These are phyloP conservation scores for Ogataea methanolica DNA, from an alignment of 805 yeast genomes.

Conservation along the genomic window DNA sequence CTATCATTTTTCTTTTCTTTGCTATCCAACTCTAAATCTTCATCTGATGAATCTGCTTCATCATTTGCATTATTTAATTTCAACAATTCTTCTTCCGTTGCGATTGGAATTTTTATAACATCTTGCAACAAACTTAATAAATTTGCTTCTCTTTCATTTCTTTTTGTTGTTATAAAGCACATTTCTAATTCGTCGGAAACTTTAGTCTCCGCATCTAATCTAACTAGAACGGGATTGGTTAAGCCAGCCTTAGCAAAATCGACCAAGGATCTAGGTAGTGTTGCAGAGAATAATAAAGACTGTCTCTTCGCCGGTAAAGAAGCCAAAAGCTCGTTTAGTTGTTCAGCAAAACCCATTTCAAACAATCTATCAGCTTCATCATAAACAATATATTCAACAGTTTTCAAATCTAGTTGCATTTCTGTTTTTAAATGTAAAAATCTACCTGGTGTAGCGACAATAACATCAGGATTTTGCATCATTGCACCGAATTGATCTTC, in stretches of 20 bases:
- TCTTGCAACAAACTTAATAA: conserved; percentile 73
- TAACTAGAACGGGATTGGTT: conserved; percentile 83
- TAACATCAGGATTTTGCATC: conserved; percentile 92
- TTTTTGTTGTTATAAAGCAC: conserved; percentile 79
- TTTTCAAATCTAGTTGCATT: conserved; percentile 80
- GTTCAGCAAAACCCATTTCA: conserved; percentile 95
- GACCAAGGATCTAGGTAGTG: conserved; percentile 85
- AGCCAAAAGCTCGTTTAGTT: conserved; percentile 81
- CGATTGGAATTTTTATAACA: conserved; percentile 78
- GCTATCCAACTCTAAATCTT: conserved; percentile 41
- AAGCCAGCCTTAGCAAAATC: conserved; percentile 98
- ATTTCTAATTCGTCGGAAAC: conserved; percentile 87
- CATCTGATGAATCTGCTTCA: conserved; percentile 49
- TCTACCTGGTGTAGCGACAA: conserved; percentile 97
- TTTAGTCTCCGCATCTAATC: conserved; percentile 90
- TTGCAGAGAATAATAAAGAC: conserved; percentile 88
- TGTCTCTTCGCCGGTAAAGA: conserved; percentile 81
- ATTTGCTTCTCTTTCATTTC: conserved; percentile 86
- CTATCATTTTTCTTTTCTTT: conserved; percentile 26
- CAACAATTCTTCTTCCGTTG: conserved; percentile 62
- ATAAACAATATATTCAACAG: conserved; percentile 86
- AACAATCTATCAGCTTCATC: conserved; percentile 97
- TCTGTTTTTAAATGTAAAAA: conserved; percentile 93
- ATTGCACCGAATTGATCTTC: conserved; percentile 93
- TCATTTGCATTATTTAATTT: conserved; percentile 46